Base-by-base conservation (phyloP, 495 filamentous ascomycete species). In the Penicillium cosmopolitanum region DNA sequence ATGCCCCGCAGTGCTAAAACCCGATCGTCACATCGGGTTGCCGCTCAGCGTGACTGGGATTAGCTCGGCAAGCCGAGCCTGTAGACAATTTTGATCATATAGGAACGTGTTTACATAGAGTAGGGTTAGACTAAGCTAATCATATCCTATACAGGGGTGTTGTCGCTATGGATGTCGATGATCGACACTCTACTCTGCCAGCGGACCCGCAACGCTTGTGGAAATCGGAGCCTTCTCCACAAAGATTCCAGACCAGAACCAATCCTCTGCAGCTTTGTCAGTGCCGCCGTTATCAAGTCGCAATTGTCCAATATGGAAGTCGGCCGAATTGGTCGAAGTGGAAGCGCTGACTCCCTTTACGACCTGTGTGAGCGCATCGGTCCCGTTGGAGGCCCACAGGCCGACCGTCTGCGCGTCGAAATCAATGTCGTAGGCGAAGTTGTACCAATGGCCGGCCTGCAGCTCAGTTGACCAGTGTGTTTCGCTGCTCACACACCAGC, bases 291-390 rank as follows among this genome's bases (percentile, higher is more conserved):
- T 79, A 16, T 87, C 84, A 46, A 91, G 79, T 60, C 89, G 81
- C 38, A 91, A 75, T 52, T 90, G 80, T 46, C 89, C 89, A 10
- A 92, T 70, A 71, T 92, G 88, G 88, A 87, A 92, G 68, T 91
- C 88, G 2, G 75, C 79, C 54, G 86, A 88, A 68, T 90, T 90
- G 13, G 84, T 89, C 11, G 80, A 85, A 5, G 87, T 80, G 23
- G 78, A 82, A 0, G 81, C 82, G 47, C 71, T 74, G 19, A 88
- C 82, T 1, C 85, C 82, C 2, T 80, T 72, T 3, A 85, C 85
- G 1, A 81, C 82, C 61, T 82, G 80, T 56, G 72, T 82, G 19
- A 91, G 73, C 3, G 80, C 69, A 56, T 82, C 77, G 18, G 78
- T 74, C 47, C 84, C 87, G 51, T 83, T 86, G 2, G 82, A 87